Conservation (phyloP, 805 yeast species). For the Wickerhamomyces alni region DNA sequence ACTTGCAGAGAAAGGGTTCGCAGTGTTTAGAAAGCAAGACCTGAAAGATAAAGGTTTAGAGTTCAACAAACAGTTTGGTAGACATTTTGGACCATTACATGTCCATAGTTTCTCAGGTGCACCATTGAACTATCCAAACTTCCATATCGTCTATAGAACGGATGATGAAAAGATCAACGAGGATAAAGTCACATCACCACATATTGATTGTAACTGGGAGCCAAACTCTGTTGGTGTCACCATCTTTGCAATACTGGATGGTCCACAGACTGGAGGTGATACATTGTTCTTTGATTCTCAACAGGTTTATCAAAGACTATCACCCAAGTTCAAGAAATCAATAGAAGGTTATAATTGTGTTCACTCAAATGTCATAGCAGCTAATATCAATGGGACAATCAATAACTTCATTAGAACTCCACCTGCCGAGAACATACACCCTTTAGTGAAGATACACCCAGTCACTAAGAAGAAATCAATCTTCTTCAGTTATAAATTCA, state of each 20-base stretch:
- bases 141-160: slow-evolving; percentile 49
- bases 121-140: slow-evolving; percentile 51
- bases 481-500: background rate
- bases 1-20: slow-evolving; percentile 66
- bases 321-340: slow-evolving; percentile 1
- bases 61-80: slow-evolving; percentile 45
- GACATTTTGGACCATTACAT: slow-evolving; percentile 65
- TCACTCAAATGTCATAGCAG: slow-evolving; percentile 15
- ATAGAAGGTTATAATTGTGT: background rate
- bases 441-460: slow-evolving; percentile 1
- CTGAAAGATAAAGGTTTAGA: slow-evolving; percentile 47
- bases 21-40: slow-evolving; percentile 61
- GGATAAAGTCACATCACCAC: background rate
- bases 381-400: slow-evolving; percentile 29
- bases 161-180: background rate
- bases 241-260: slow-evolving; percentile 20
- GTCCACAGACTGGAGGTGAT: slow-evolving; percentile 4
- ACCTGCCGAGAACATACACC: slow-evolving; percentile 36
- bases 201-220: background rate
- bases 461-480: slow-evolving; percentile 1
- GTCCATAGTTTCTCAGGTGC: slow-evolving; percentile 73
- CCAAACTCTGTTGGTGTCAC: background rate
- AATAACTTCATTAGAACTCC: slow-evolving; percentile 29
- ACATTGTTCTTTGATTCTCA: slow-evolving; percentile 1
- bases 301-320: slow-evolving; percentile 2